Evolutionary conservation across 495 filamentous ascomycete species (phyloP).

Genomic region (Tuber umbilicatum): DNA sequence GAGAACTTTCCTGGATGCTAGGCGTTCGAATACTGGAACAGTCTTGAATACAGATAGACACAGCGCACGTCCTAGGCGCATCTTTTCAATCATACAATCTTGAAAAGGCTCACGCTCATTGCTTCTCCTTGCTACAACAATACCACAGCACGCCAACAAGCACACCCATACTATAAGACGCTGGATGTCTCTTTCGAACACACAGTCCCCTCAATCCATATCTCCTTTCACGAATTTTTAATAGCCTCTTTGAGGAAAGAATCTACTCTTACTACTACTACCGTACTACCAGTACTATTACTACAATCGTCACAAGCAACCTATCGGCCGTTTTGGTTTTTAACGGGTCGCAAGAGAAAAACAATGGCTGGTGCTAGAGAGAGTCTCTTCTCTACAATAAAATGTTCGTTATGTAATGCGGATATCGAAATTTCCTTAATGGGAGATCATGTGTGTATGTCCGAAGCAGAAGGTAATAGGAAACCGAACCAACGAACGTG

Average conservation of each 20-base stretch:
- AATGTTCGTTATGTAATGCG: conserved; percentile 82
- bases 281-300: conserved; percentile 9
- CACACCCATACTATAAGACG: conserved; percentile 20
- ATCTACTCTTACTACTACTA: conserved; percentile 6
- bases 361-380: conserved; percentile 52
- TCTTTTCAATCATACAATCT: neutral
- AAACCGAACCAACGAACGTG: conserved; percentile 13
- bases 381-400: conserved; percentile 79
- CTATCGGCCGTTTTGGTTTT: neutral
- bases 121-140: conserved; percentile 18
- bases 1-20: neutral
- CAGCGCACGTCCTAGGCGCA: neutral
- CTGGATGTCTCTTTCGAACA: conserved; percentile 38
- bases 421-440: conserved; percentile 85
- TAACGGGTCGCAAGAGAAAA: neutral
- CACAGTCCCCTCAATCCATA: conserved; percentile 19
- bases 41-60: neutral
- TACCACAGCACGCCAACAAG: neutral
- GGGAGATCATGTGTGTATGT: conserved; percentile 78
- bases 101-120: conserved; percentile 18
- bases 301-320: neutral
- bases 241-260: conserved; percentile 12
- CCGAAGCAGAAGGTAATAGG: conserved; percentile 26
- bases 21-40: neutral
- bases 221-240: conserved; percentile 14